Evolutionary conservation across 768 basidiomycete species (phyloP), one percentile per base, ranked within the genome.

Genomic region (Collybia sp.): DNA sequence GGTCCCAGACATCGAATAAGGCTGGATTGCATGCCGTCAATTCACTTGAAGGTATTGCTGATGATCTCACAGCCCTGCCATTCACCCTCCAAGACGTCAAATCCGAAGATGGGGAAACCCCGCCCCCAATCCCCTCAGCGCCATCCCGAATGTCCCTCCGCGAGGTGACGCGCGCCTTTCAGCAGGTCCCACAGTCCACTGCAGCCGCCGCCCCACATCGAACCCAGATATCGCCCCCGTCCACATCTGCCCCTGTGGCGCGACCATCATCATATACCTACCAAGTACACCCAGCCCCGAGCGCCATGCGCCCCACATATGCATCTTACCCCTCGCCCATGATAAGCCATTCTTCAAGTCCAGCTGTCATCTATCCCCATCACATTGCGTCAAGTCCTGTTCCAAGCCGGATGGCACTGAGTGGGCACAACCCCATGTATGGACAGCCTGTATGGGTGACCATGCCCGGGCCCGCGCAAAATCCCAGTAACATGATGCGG

Each of bases 111-210:
- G 89, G 87, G 15, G 83, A 82, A 60, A 88, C 86, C 2, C 85
- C 88, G 2, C 81, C 85, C 17, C 64, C 69, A 6, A 69, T 75
- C 4, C 69, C 79, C 16, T 66, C 76, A 19, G 70, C 77, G 17
- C 76, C 86, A 18, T 83, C 83, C 13, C 80, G 86, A 34, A 87
- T 90, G 80, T 88, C 88, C 2, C 65, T 85, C 33, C 82, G 84
- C 46, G 90, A 93, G 45, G 88, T 91, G 30, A 89, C 85, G 11
- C 80, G 86, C 47, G 88, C 89, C 16, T 93, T 93, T 67, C 90
- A 93, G 58, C 84, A 84, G 63, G 90, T 92, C 19, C 89, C 89
- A 2, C 67, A 79, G 5, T 72, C 71, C 8, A 72, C 86, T 2
- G 73, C 79, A 12, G 62, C 52, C 40, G 63, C 73, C 38, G 58